Percentiles rank a stretch among this genome's conserved stretches.
phyloP scores from a whole-genome alignment of 257 asterid genomes.

The Nicotiana obtusifolia region DNA sequence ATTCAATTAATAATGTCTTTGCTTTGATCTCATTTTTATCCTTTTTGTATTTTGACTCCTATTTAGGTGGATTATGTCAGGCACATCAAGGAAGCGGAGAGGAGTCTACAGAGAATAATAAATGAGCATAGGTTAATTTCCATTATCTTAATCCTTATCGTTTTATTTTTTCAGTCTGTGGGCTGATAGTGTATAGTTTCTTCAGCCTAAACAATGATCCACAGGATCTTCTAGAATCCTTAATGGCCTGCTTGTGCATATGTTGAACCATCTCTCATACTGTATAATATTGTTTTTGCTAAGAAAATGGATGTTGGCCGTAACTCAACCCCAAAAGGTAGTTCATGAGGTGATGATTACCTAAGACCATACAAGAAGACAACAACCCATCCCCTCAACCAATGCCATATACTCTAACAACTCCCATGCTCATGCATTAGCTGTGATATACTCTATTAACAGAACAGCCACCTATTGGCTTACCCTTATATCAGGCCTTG shows the following conservation, averaged over 20 bases:
- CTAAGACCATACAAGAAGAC: background rate
- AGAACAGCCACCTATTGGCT: too few species aligned
- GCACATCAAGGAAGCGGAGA: constrained; percentile 78
- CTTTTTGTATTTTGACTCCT: background rate
- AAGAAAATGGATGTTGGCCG: background rate
- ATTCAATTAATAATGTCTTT: constrained; percentile 10
- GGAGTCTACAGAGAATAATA: constrained; percentile 58
- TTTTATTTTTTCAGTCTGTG: background rate
- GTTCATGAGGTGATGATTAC: background rate
- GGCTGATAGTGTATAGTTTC: background rate
- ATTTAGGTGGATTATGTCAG: constrained; percentile 74
- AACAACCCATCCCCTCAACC: background rate
- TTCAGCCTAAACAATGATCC: background rate
- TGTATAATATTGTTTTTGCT: background rate
- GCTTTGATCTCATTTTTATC: constrained; percentile 11
- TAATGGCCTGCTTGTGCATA: background rate
- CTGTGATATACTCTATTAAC: too few species aligned
- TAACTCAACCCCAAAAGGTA: background rate
- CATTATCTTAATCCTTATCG: constrained; percentile 9
- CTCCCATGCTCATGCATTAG: too few species aligned
- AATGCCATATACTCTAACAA: background rate
- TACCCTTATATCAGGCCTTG: too few species aligned
- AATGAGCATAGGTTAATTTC: constrained; percentile 63
- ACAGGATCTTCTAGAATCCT: background rate
- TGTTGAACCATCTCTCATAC: background rate